Base-by-base conservation (phyloP, 768 basidiomycete species). In the Cystofilobasidium ferigula region DNA sequence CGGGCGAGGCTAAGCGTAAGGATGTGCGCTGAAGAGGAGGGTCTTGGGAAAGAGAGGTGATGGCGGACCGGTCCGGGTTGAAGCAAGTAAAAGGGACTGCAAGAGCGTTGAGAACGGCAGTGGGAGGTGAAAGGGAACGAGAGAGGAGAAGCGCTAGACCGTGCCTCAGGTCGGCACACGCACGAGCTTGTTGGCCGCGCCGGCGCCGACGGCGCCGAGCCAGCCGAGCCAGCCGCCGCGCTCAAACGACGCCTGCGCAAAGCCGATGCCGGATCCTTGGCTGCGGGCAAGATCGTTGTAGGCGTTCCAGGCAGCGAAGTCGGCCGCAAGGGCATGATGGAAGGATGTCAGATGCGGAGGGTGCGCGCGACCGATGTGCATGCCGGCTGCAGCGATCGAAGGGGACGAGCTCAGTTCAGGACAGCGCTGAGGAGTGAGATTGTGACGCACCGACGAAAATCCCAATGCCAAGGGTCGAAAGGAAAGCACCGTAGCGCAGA, bases 271-370 rank as follows among this genome's bases (percentile, higher is more conserved):
- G 26, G 40, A 47, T 12, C 64, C 64, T 32, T 66, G 64, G 0
- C 57, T 38, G 38, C 64, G 58, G 40, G 65, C 65, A 32, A 67
- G 65, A 40, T 61, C 51, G 53, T 67, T 67, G 59, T 67, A 67
- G 16, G 47, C 22, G 20, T 43, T 26, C 63, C 63, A 64, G 12
- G 30, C 56, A 18, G 63, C 34, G 35, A 36, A 43, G 35, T 64
- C 63, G 26, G 20, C 26, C 0, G 57, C 30, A 16, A 64, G 45
- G n/a, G 57, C 32, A 32, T 36, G 26, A 57, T 47, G 45, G 6
- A 16, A 57, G 7, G 35, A 13, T n/a, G 36, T 48, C 20, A 56
- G 30, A 22, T 16, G 24, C 18, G 40, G 40, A 42, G 42, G 16
- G 24, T 57, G 34, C 34, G 30, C 24, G 40, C 35, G 57, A n/a